Base-by-base conservation (phyloP, 306 rosid genomes). In the Cicer yamashitae region DNA sequence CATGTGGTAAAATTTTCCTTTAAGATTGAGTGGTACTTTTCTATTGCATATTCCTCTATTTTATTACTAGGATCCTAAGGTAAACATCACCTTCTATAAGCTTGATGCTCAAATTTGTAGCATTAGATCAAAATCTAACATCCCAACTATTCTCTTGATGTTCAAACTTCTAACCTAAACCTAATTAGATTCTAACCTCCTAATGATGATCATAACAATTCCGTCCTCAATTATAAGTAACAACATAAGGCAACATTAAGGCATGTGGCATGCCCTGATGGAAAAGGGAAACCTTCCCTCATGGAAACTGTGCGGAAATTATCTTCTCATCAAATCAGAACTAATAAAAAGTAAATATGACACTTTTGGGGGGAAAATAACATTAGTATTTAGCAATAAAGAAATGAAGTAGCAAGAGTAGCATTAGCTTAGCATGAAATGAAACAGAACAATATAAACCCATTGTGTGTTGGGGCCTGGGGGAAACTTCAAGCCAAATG, bases 371-470 rank as follows among this genome's bases (percentile, higher is more conserved):
- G 17, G 30, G 6, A 20, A 72, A 39, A 25, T 25, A 25, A 3
- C 34, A 25, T 25, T 25, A 17, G 18, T 3, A 25, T 25, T 25
- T 1, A 25, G 34, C 34, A 2, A 25, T 25, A 25, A 25, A 25
- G 34, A 25, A 25, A 25, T 15, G 10, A 54, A 22, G 44, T 25
- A 6, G 37, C n/a, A 37, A 74, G 50, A 38, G 8, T 57, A 57
- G 59, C 68, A 77, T 30, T 37, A 34, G 11, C 68, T 44, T 11
- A 34, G 57, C 59, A 25, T 71, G 15, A 63, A 79, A 62, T 71
- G 15, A 63, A 79, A 62, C 66, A 71, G 18, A 44, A 48, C 22
- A 22, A 40, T 51, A 51, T 78, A 53, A 57, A 62, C 46, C 11
- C 37, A 54, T 44, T 40, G 39, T 63, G 62, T 63, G 63, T 12